These are phyloP conservation scores for Hypoxylon sp. DNA, from an alignment of 2,329 filamentous ascomycete species.

Conservation along the genomic window DNA sequence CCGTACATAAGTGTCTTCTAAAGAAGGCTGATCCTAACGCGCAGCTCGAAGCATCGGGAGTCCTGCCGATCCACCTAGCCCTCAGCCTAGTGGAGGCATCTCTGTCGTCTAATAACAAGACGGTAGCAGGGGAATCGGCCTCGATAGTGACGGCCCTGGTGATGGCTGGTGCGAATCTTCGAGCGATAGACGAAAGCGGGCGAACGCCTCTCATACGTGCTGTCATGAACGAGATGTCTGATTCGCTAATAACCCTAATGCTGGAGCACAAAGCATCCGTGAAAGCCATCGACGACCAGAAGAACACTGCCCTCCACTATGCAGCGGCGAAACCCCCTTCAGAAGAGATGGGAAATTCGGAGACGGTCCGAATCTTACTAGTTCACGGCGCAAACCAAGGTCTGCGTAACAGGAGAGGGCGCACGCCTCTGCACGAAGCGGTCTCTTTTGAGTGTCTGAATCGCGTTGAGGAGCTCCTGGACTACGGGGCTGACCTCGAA, in stretches of 20 bases:
- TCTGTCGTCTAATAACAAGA: conserved; percentile 28
- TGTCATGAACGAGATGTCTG: conserved; percentile 36
- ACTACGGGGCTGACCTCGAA: conserved; percentile 36
- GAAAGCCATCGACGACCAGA: conserved; percentile 32
- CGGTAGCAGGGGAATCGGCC: conserved; percentile 19
- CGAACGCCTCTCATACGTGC: conserved; percentile 36
- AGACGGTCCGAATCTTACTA: conserved; percentile 30
- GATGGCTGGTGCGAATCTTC: conserved; percentile 32
- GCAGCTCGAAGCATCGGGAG: conserved; percentile 21
- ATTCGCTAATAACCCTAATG: conserved; percentile 35
- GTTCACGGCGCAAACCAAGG: conserved; percentile 35
- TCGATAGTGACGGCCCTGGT: conserved; percentile 34
- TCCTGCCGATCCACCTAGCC: conserved; percentile 34
- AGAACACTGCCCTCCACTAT: conserved; percentile 36
- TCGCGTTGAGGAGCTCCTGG: conserved; percentile 31
- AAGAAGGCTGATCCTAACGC: conserved; percentile 33
- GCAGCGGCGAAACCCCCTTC: conserved; percentile 31
- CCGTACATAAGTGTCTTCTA: conserved; percentile 33
- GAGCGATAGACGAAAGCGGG: conserved; percentile 22
- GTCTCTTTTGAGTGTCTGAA: conserved; percentile 29
- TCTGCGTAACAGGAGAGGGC: conserved; percentile 30
- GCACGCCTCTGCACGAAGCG: conserved; percentile 35
- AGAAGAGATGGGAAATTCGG: conserved; percentile 31
- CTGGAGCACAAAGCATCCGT: conserved; percentile 33
- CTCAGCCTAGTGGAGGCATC: conserved; percentile 26